Conservation (phyloP, 2,329 filamentous ascomycete species). For the Colletotrichum sp. region DNA sequence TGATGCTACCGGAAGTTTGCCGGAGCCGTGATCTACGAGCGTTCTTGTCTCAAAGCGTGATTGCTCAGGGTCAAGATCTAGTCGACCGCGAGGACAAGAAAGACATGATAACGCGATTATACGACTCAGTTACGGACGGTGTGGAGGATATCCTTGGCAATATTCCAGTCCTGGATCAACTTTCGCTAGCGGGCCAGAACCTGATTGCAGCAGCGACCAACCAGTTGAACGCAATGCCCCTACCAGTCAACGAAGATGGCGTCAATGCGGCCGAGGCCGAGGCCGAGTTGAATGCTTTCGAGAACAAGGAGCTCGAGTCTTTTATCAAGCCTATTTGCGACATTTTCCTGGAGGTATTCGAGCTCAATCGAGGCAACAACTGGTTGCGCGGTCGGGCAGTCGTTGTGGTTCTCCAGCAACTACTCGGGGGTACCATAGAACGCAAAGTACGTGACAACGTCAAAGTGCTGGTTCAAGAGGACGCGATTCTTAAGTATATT, state of each 20-base stretch:
- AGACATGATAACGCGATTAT: conserved; percentile 92
- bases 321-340: conserved; percentile 99
- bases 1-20: conserved; percentile 90
- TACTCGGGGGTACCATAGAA: conserved; percentile 95
- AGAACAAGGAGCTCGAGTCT: conserved; percentile 86
- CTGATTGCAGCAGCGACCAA: conserved; percentile 78
- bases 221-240: conserved; percentile 62
- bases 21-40: conserved; percentile 89
- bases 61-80: conserved; percentile 64
- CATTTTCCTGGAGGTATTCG: conserved; percentile 94
- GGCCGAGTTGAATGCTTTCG: conserved; percentile 91
- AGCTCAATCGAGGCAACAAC: conserved; percentile 92
- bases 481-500: conserved; percentile 78
- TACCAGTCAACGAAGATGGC: conserved; percentile 56
- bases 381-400: conserved; percentile 96
- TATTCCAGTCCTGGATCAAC: conserved; percentile 91
- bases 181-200: conserved; percentile 91
- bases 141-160: conserved; percentile 98
- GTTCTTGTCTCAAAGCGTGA: conserved; percentile 88
- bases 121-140: conserved; percentile 95
- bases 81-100: conserved; percentile 69
- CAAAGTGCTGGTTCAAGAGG: conserved; percentile 75
- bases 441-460: conserved; percentile 90
- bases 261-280: conserved; percentile 77
- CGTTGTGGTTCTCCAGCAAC: conserved; percentile 93